Evolutionary conservation across 1,284 basidiomycete species (phyloP), one percentile per base, ranked within the genome.

Genomic region (Trametes versicolor): DNA sequence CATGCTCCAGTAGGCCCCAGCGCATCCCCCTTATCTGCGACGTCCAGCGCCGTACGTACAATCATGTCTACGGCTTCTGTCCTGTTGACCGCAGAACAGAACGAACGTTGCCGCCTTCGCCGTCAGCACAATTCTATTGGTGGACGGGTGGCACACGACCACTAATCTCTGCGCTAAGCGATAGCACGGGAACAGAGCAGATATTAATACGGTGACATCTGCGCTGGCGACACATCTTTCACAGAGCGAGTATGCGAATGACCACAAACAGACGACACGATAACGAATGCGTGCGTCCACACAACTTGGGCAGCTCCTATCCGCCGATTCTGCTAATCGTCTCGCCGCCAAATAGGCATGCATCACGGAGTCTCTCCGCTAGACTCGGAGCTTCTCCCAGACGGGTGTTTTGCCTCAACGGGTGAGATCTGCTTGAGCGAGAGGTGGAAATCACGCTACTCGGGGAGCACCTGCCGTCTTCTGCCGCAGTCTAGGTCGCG

Each of bases 101-200:
- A 52, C 32, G 32, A 39, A 57, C 48, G 54, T 57, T 27, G 48
- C 54, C 36, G 54, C 41, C 37, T 48, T 51, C 29, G 54, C 53
- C 32, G 54, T 52, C 48, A 52, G 57, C 61, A 37, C 27, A 34
- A 51, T 43, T 9, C 45, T 25, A 57, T 57, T 51, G 48, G 54
- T 12, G 36, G 39, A 19, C 25, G 29, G 10, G 29, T 37, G 61
- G 61, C 61, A 62, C 61, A 62, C 61, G 61, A 62, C 61, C 61
- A 56, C 48, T 23, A 49, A 52, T 41, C 27, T 10, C 17, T n/a
- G 41, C 19, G 17, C 17, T 43, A 43, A 43, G 21, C 27, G 49
- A 51, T 41, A 57, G 48, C 54, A 51, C 36, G 54, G 48, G 61
- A 47, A 62, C 61, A 21, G 50, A 32, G 5, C 10, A 10, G 27